Evolutionary conservation across 1,139 yeast species (phyloP).

Genomic region (Taphrina pruni): DNA sequence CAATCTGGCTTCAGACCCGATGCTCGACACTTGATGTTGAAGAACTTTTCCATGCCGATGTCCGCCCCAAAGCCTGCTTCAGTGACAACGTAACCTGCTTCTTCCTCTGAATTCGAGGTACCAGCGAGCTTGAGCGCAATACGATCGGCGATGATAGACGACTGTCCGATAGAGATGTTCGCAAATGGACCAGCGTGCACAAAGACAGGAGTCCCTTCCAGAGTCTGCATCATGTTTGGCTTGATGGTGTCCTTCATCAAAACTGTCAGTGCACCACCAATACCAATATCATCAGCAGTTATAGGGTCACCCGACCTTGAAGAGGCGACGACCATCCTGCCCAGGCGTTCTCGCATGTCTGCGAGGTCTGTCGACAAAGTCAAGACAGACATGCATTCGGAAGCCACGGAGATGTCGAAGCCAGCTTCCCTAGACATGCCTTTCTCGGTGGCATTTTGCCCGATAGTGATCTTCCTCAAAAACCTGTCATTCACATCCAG

Average conservation of each 20-base stretch:
- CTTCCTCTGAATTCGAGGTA: constrained; percentile 64
- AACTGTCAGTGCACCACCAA: constrained; percentile 97
- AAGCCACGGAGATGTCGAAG: constrained; percentile 94
- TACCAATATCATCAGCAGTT: constrained; percentile 95
- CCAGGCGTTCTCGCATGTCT: constrained; percentile 90
- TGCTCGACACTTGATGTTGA: constrained; percentile 93
- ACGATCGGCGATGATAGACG: constrained; percentile 89
- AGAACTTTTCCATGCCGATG: constrained; percentile 98
- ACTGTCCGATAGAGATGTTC: constrained; percentile 72
- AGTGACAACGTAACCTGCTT: constrained; percentile 90
- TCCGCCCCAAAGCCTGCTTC: constrained; percentile 99
- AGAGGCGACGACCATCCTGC: constrained; percentile 88
- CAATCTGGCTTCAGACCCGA: constrained; percentile 91
- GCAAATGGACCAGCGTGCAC: constrained; percentile 99
- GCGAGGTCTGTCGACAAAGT: constrained; percentile 83
- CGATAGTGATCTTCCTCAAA: constrained; percentile 87
- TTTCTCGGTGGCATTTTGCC: constrained; percentile 93
- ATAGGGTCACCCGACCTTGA: constrained; percentile 82
- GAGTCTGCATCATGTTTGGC: constrained; percentile 96
- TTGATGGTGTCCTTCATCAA: constrained; percentile 94
- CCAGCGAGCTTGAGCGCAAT: constrained; percentile 94
- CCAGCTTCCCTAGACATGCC: constrained; percentile 90
- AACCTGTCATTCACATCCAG: constrained; percentile 96
- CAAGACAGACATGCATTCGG: constrained; percentile 96
- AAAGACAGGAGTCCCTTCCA: constrained; percentile 97